Conservation (phyloP, 257 asterid species). For the Scutellaria barbata region DNA sequence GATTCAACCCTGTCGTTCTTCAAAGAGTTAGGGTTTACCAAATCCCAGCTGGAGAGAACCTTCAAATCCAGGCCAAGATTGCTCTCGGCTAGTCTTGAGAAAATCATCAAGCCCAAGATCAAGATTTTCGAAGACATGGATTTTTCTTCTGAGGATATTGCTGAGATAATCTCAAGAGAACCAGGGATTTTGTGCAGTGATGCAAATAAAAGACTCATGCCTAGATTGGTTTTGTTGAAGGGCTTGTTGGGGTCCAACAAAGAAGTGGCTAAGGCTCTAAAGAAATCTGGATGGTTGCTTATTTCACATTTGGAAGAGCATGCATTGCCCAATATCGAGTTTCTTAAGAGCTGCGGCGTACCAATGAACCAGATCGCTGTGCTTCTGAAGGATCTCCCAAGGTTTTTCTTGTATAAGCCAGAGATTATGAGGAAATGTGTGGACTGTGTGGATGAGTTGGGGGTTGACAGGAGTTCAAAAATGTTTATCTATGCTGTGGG, state of each 20-base stretch:
- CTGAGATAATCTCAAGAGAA: background rate
- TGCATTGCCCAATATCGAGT: background rate
- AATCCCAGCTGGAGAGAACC: background rate
- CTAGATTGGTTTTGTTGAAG: background rate
- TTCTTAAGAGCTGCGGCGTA: slow-evolving; percentile 14
- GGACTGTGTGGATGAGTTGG: background rate
- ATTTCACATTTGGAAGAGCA: background rate
- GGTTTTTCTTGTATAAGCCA: background rate
- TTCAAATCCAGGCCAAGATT: background rate
- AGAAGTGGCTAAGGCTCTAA: background rate
- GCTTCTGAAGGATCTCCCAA: background rate
- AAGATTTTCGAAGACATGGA: background rate
- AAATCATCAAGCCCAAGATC: background rate
- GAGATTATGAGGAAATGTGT: background rate
- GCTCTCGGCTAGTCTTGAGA: background rate
- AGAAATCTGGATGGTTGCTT: background rate
- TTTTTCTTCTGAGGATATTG: background rate
- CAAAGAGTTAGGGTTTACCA: background rate
- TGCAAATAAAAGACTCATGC: background rate
- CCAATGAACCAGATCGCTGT: background rate
- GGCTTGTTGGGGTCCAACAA: background rate
- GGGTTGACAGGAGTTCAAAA: background rate
- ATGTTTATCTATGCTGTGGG: background rate
- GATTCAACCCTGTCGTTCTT: slow-evolving; percentile 12
- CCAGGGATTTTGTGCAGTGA: background rate